Evolutionary conservation across 768 basidiomycete species (phyloP), one percentile per base, ranked within the genome.

Genomic region (Lentinula boryana): DNA sequence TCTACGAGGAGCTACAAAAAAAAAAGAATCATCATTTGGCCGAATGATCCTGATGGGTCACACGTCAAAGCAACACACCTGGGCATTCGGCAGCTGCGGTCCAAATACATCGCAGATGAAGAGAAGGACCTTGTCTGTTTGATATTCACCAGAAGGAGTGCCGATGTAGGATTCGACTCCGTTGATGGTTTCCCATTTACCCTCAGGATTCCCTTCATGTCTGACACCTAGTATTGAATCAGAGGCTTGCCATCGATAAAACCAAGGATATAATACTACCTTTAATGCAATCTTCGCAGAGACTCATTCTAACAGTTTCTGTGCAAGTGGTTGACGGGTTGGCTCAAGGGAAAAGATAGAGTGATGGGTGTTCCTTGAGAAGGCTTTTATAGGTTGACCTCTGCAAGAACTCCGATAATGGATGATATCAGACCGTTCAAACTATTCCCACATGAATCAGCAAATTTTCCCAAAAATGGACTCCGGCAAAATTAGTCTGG

Each of bases 21-120:
- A 2, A 7, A n/a, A 41, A 2, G 3, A n/a, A 32, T 16, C 4
- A 27, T 44, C 40, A 38, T 49, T 13, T 4, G 3, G 27, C 27
- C 4, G 27, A 23, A 1, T 62, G 38, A 16, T 46, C 9, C 6
- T 7, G 44, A 46, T n/a, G 15, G 15, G 10, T 36, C 15, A 53
- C n/a, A 31, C 21, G 21, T 31, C 8, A 21, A 56, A 15, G 43
- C n/a, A 38, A 15, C 60, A 23, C 36, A 68, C 70, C 60, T 68
- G 48, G 55, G 58, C 43, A 63, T 80, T 80, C 61, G 60, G 15
- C 10, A 76, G 65, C 2, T 68, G 65, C 43, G 75, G 63, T 33
- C 78, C 79, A 49, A 74, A 78, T 50, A 70, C 65, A 63, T 78
- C 79, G 52, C 74, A 65, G 36, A 80, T 66, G 70, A 75, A 77